Evolutionary conservation across 2,329 filamentous ascomycete genomes (phyloP), one percentile per base, ranked within the genome.

Genomic region (Aureobasidium pullulans): DNA sequence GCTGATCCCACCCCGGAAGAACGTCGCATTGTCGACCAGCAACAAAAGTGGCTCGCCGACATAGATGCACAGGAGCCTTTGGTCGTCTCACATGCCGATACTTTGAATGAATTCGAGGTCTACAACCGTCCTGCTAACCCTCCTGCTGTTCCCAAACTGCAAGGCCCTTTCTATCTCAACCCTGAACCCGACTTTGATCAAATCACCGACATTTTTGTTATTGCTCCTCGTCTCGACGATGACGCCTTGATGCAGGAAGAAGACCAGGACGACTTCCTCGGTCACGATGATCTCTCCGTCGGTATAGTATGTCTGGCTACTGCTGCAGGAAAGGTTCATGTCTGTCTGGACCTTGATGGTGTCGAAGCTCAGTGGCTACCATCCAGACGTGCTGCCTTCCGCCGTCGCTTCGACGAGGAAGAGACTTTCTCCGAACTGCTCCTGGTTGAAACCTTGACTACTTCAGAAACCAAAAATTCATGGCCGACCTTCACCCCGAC

Each of bases 331-430:
- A 76, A 81, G 58, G 74, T 86, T 7, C 81, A 84, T 63, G 69
- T 85, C 34, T 85, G 80, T 62, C 74, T 87, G 31, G 82, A 86
- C 64, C 68, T 85, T 34, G 80, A 85, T 53, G 84, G 83, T 0
- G 77, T 87, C 2, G 78, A 84, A 64, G 84, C 81, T 7, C 80
- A 83, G 65, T 87, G 84, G 84, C 76, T 86, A 7, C 83, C 84
- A 19, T 68, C 71, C 15, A 69, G 70, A 46, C 48, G 47, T 23
- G 36, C 32, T 36, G 49, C 44, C 9, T 54, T 53, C 31, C 54
- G 44, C 29, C 46, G 40, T 16, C 39, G 16, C 5, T 46, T 53
- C 7, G 67, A 70, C 1, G 66, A 68, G 8, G 65, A 65, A 9
- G 61, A 63, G 9, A 65, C 56, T 31, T 29, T 59, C 15, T 59